These are phyloP conservation scores for Samsoniella hepiali DNA, from an alignment of 2,329 filamentous ascomycete species.

Conservation along the genomic window DNA sequence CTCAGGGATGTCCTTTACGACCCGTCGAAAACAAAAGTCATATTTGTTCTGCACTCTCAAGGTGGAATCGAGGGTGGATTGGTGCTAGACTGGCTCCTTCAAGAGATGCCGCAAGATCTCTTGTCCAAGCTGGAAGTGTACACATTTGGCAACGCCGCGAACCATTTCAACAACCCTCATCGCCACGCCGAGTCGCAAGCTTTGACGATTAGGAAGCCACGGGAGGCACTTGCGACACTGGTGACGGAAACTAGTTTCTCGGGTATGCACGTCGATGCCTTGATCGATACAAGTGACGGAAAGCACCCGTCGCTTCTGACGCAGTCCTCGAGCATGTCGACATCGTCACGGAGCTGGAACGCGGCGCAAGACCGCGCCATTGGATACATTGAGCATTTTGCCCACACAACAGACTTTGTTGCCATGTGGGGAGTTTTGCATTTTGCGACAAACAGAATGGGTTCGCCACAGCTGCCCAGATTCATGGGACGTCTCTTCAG, in stretches of 20 bases:
- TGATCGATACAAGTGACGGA: slow-evolving; percentile 23
- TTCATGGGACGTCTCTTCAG: slow-evolving; percentile 62
- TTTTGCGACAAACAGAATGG: slow-evolving; percentile 50
- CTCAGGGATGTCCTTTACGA: slow-evolving; percentile 64
- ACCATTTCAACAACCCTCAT: slow-evolving; percentile 78
- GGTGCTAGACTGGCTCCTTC: slow-evolving; percentile 72
- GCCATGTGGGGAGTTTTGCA: slow-evolving; percentile 71
- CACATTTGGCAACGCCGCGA: slow-evolving; percentile 75
- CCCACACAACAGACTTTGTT: slow-evolving; percentile 70
- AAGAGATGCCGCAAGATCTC: slow-evolving; percentile 64
- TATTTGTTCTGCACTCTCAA: slow-evolving; percentile 74
- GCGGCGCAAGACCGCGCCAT: slow-evolving; percentile 52
- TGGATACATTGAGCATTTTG: slow-evolving; percentile 76
- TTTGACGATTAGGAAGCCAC: slow-evolving; percentile 32
- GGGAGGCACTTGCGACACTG: slow-evolving; percentile 32
- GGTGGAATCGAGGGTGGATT: slow-evolving; percentile 72
- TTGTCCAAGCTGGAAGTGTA: slow-evolving; percentile 70
- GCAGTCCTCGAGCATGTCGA: slow-evolving; percentile 29
- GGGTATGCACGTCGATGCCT: slow-evolving; percentile 22
- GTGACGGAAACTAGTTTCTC: slow-evolving; percentile 37
- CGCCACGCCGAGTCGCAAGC: slow-evolving; percentile 46
- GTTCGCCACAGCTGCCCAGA: slow-evolving; percentile 48
- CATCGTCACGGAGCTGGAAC: slow-evolving; percentile 35
- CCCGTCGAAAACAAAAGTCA: slow-evolving; percentile 60
- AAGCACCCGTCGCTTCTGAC: slow-evolving; percentile 22